Evolutionary conservation across 352 stramenopile genomes (phyloP), one percentile per base, ranked within the genome.

Genomic region (Globisporangium acanthophoron): DNA sequence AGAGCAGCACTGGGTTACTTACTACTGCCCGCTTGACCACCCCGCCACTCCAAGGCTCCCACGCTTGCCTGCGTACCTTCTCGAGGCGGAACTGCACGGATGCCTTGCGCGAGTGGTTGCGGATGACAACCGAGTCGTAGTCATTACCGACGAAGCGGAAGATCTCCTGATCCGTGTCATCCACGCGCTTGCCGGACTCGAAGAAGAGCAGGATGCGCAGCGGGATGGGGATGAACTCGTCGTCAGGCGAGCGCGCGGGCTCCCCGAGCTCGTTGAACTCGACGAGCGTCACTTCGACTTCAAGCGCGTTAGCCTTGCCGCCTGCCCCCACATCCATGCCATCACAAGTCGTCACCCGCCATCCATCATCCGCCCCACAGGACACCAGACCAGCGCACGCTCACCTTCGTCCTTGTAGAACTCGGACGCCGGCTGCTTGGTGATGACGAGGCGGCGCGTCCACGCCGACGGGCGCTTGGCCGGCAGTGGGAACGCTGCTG

Each of bases 381-480:
- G 31, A 7, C 40, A n/a, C 40, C 4, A 16, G 5, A 6, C 2
- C 40, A 44, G 39, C 24, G 15, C 11, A 8, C 15, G 56, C 55
- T 21, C 27, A 76, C 69, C 85, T 91, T 94, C 85, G 54, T 94
- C 85, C 60, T 94, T 94, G 71, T 92, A 94, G 58, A 94, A 94
- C 62, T 92, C 83, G 18, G 85, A 90, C 13, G 74, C 63, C 9
- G 85, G 85, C 62, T 94, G 85, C 66, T 88, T 94, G 12, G 81
- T 91, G 47, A 94, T 83, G n/a, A 92, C 83, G 45, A 94, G 66
- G 47, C 85, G 70, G 40, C 83, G 74, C 15, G 79, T 81, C 81
- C 81, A 90, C 13, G 72, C 76, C n/a, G 37, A 3, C 12, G 47
- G 44, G 16, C 80, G 70, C 59, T 82, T 82, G 15, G 64, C 55